Conservation (phyloP, 2,329 filamentous ascomycete genomes). For the Didymella lethalis region DNA sequence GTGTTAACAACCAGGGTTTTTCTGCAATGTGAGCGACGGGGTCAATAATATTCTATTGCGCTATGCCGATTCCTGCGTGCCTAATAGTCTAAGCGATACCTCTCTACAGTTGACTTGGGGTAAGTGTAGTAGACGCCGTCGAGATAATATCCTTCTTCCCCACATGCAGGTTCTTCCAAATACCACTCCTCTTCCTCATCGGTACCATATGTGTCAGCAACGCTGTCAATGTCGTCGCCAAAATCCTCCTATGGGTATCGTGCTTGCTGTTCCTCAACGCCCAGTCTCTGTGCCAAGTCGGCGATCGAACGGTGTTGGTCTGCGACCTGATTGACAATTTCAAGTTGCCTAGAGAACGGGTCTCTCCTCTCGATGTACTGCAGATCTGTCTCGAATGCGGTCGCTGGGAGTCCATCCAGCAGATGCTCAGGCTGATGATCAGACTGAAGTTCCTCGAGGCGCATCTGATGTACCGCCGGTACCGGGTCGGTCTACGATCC, state of each 20-base stretch:
- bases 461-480: conserved; percentile 11
- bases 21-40: not conserved
- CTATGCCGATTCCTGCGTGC: conserved; percentile 3
- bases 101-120: conserved; percentile 5
- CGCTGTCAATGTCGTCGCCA: conserved; percentile 13
- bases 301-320: not conserved
- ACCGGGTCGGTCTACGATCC: conserved; percentile 33
- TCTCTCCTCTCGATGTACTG: not conserved
- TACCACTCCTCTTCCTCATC: conserved; percentile 1
- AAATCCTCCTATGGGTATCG: conserved; percentile 14
- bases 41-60: not conserved
- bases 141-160: conserved; percentile 2
- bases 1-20: no score
- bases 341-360: conserved; percentile 4
- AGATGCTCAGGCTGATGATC: no score
- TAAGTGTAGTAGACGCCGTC: conserved; percentile 2
- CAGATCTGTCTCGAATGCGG: not conserved
- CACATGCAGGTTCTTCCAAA: not conserved
- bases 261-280: conserved; percentile 2
- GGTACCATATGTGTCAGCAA: not conserved
- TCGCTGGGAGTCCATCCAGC: not conserved
- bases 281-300: conserved; percentile 3
- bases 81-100: not conserved
- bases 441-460: not conserved
- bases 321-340: not conserved